These are phyloP conservation scores for Fonsecaea pedrosoi DNA, from an alignment of 2,329 filamentous ascomycete species.

Conservation along the genomic window DNA sequence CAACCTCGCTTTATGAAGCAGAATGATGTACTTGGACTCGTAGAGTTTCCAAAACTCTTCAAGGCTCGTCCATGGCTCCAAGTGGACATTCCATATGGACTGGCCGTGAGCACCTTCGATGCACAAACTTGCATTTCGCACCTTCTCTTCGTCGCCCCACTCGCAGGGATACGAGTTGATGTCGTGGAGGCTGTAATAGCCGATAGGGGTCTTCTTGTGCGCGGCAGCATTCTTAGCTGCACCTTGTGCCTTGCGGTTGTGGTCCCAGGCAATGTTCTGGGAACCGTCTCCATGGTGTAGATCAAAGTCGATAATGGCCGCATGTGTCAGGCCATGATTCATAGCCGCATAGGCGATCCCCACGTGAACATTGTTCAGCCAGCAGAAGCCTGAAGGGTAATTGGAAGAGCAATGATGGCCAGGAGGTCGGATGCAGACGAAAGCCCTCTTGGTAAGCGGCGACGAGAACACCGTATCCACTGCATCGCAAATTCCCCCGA, in stretches of 20 bases:
- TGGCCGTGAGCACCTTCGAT: conserved; percentile 94
- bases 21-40: conserved; percentile 73
- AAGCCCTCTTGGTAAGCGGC: conserved; percentile 70
- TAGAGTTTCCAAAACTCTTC: conserved; percentile 91
- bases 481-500: conserved; percentile 92
- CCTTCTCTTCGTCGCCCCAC: conserved; percentile 88
- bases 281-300: conserved; percentile 95
- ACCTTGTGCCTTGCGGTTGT: conserved; percentile 73
- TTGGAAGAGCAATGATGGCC: conserved; percentile 93
- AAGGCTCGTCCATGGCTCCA: conserved; percentile 83
- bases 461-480: conserved; percentile 81
- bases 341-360: conserved; percentile 90
- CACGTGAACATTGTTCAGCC: conserved; percentile 98
- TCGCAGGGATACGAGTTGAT: conserved; percentile 99
- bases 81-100: conserved; percentile 93
- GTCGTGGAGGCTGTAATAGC: conserved; percentile 96
- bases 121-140: conserved; percentile 91
- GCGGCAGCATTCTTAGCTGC: conserved; percentile 73
- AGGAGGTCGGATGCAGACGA: conserved; percentile 89
- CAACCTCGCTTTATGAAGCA: conserved; percentile 79
- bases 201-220: conserved; percentile 85
- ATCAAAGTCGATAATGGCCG: conserved; percentile 91
- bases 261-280: conserved; percentile 89
- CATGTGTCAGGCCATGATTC: conserved; percentile 85
- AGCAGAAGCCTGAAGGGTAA: conserved; percentile 94